Percentiles rank a stretch among this genome's conserved stretches.
Evolutionary conservation across 164 flowering plant genomes (phyloP).

Genomic region (Liquidambar formosana): DNA sequence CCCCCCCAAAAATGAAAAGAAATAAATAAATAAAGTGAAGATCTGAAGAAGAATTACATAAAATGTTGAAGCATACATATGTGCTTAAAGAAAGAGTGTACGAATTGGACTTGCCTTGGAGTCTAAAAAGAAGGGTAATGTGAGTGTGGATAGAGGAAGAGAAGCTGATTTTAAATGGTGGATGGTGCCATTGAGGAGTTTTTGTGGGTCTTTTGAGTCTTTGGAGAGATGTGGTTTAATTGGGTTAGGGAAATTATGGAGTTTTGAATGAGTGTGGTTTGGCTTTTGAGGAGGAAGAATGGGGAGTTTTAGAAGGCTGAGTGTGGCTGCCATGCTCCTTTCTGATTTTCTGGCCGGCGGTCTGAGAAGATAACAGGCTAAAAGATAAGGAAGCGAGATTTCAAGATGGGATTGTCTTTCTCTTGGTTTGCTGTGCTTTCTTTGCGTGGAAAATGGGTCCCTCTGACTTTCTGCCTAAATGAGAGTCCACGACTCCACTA

Average conservation of each 20-base stretch:
- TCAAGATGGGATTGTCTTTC: background rate
- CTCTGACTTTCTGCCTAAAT: background rate
- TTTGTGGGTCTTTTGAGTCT: conserved; percentile 14
- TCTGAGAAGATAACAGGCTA: conserved; percentile 1
- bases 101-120: conserved; percentile 36
- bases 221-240: conserved; percentile 6
- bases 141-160: conserved; percentile 51
- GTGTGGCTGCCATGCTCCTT: conserved; percentile 44
- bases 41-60: background rate
- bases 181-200: conserved; percentile 18
- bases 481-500: no score
- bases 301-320: conserved; percentile 36
- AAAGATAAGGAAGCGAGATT: conserved; percentile 9
- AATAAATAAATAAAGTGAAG: background rate
- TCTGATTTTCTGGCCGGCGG: background rate
- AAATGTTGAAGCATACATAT: background rate
- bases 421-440: background rate
- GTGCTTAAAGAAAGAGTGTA: background rate
- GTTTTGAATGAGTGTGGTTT: conserved; percentile 16
- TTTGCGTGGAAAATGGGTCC: conserved; percentile 2
- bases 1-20: background rate
- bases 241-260: conserved; percentile 16
- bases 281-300: conserved; percentile 13
- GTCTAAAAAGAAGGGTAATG: conserved; percentile 64
- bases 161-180: conserved; percentile 34